These are phyloP conservation scores for Triticum dicoccoides DNA, from an alignment of 176 grass and related monocot genomes.

Conservation along the genomic window DNA sequence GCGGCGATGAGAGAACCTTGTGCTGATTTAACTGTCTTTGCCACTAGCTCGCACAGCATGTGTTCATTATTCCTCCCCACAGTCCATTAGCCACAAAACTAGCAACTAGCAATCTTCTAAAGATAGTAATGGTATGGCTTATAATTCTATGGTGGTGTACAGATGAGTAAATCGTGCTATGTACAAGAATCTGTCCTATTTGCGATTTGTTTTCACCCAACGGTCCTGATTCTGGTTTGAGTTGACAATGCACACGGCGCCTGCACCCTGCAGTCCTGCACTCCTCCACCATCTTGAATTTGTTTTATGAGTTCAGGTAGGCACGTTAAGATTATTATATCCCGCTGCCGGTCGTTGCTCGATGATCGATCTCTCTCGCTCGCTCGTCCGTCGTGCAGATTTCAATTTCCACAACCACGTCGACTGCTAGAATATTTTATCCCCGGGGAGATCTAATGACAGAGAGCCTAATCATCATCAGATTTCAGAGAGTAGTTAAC, in stretches of 20 bases:
- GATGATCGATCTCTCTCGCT: neutral
- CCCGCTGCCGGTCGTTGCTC: neutral
- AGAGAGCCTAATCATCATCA: neutral
- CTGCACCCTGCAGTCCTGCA: neutral
- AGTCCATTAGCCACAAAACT: neutral
- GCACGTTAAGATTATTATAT: neutral
- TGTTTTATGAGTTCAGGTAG: conserved; percentile 5
- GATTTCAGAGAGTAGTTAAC: too few species aligned
- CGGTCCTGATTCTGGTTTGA: neutral
- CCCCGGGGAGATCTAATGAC: neutral
- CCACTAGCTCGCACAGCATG: neutral
- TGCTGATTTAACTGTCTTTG: neutral
- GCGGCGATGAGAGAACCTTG: conserved; percentile 12
- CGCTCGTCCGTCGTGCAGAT: too few species aligned
- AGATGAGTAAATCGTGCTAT: too few species aligned
- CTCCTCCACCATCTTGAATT: neutral
- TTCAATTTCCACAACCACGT: too few species aligned
- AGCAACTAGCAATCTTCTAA: neutral
- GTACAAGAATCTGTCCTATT: neutral
- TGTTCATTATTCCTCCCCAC: neutral
- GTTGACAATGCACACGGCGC: neutral
- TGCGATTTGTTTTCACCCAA: neutral
- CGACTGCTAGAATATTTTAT: too few species aligned
- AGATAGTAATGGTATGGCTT: neutral
- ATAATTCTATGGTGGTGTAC: too few species aligned